These are phyloP conservation scores for Aspergillus aculeatinus DNA, from an alignment of 2,329 filamentous ascomycete genomes.

Conservation along the genomic window DNA sequence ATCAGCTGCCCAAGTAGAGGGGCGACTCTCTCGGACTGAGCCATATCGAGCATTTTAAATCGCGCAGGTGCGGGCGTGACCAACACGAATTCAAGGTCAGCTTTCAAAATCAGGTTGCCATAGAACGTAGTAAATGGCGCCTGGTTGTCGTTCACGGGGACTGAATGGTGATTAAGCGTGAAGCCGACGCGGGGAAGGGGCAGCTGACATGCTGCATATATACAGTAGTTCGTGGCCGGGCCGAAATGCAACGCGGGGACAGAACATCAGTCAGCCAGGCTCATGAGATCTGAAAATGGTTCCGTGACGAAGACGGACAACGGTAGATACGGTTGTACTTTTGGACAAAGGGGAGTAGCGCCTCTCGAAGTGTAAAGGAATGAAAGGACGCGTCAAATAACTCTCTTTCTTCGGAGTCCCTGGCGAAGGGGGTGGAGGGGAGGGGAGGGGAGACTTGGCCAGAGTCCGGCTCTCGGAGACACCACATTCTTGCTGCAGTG, in stretches of 20 bases:
- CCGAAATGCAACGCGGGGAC: neutral
- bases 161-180: neutral
- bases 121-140: neutral
- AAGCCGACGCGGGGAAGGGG: neutral
- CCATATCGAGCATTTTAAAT: neutral
- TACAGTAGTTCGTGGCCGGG: neutral
- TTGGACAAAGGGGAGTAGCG: too few relatives aligned
- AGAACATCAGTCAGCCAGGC: too few relatives aligned
- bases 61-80: neutral
- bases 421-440: neutral
- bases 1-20: neutral
- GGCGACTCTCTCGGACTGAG: neutral
- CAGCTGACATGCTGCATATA: neutral
- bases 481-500: slow-evolving; percentile 1
- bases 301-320: neutral
- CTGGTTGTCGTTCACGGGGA: neutral
- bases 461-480: neutral
- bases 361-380: neutral
- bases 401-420: neutral
- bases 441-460: neutral
- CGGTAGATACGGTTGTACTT: neutral
- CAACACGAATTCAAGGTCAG: neutral
- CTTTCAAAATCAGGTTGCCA: neutral
- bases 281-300: neutral
- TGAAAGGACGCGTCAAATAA: slow-evolving; percentile 9